Percentiles rank a stretch among this genome's conserved stretches.
Conservation (phyloP, 148 eudicot genomes). For the Pharnaceum exiguum region DNA sequence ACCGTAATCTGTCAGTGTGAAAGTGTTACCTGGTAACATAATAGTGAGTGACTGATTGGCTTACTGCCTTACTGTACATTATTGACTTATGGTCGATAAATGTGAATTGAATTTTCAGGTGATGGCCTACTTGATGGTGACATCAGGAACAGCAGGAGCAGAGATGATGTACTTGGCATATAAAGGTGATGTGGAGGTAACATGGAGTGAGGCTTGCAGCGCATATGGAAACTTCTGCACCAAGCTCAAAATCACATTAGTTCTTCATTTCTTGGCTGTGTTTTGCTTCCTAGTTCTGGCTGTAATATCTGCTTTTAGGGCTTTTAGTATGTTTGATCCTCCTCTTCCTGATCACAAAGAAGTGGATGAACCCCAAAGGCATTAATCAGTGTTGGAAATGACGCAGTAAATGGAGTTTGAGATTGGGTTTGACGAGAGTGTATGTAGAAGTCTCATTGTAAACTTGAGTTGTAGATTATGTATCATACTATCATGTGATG, state of each 20-base stretch:
- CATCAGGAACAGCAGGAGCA: constrained; percentile 57
- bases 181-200: constrained; percentile 52
- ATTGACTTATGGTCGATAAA: not conserved
- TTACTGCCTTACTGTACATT: no score
- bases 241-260: constrained; percentile 46
- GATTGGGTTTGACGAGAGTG: no score
- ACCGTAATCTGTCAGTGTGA: no score
- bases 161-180: constrained; percentile 67
- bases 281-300: constrained; percentile 60
- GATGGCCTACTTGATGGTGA: constrained; percentile 74
- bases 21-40: no score
- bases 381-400: no score
- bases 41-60: not conserved
- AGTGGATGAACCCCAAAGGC: constrained; percentile 19
- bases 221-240: constrained; percentile 71
- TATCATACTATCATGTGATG: no score
- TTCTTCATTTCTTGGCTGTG: constrained; percentile 52
- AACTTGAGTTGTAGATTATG: no score
- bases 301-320: constrained; percentile 65
- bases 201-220: constrained; percentile 90
- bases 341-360: constrained; percentile 39
- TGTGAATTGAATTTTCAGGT: constrained; percentile 35
- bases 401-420: no score
- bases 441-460: no score
- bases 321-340: constrained; percentile 61